Conservation (phyloP, 805 yeast species). For the Hanseniaspora thailandica region DNA sequence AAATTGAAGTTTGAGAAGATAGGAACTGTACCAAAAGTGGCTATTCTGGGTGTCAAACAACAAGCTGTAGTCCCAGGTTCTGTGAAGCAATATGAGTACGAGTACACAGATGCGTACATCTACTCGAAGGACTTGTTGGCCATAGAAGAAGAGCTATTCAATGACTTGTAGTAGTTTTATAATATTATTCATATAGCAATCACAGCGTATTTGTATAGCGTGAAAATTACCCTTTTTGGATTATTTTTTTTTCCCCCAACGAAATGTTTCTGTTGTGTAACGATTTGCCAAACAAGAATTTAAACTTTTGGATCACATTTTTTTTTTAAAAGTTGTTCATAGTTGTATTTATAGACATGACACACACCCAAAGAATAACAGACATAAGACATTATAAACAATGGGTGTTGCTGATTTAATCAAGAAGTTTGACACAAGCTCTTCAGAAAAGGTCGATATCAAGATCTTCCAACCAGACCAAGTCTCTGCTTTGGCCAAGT, state of each 20-base stretch:
- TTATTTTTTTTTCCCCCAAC: too few relatives aligned
- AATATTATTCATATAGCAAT: background rate
- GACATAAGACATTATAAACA: background rate
- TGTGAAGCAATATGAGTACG: background rate
- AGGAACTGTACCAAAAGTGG: slow-evolving; percentile 67
- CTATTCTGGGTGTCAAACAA: slow-evolving; percentile 50
- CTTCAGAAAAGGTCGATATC: slow-evolving; percentile 6
- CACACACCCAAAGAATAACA: background rate
- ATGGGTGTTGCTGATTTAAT: slow-evolving; percentile 33
- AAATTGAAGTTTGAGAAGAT: slow-evolving; percentile 65
- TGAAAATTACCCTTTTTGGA: background rate
- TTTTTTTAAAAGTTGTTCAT: background rate
- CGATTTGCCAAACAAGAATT: too few relatives aligned
- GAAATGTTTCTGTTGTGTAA: too few relatives aligned
- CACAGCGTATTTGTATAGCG: too few relatives aligned
- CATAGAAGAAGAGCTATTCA: slow-evolving; percentile 23
- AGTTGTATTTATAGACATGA: background rate
- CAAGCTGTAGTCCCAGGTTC: slow-evolving; percentile 32
- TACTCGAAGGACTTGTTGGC: slow-evolving; percentile 52
- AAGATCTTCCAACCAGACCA: slow-evolving; percentile 14
- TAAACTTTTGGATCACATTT: too few relatives aligned
- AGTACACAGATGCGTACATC: slow-evolving; percentile 49
- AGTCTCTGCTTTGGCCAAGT: slow-evolving; percentile 12
- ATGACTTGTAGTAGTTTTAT: slow-evolving; percentile 17
- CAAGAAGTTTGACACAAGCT: slow-evolving; percentile 26